Evolutionary conservation across 2,329 filamentous ascomycete species (phyloP), one percentile per base, ranked within the genome.

Genomic region (Helicocarpus griseus): DNA sequence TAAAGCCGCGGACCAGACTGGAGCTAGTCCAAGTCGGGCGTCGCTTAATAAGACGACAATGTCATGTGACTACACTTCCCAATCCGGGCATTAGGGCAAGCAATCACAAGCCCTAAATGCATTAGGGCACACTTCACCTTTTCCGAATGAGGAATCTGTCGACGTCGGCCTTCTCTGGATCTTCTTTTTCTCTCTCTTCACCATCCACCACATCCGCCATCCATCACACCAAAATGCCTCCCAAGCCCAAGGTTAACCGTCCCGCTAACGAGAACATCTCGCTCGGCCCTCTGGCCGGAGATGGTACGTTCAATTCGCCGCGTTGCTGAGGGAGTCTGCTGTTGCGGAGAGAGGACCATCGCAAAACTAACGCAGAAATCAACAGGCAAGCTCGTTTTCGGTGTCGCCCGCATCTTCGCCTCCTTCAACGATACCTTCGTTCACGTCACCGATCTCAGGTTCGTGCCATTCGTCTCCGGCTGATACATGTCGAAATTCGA

Each of bases 391-490:
- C 87, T 95, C 75, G 89, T 95, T 75, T 96, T 96, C 75, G 90
- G 90, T 75, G 90, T 95, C 78, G 90, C 90, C 73, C 88, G 90
- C 75, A 96, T 96, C 81, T 93, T 96, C 77, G 90, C 90, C 69
- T 95, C 88, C 61, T 89, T 89, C 82, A 89, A 89, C 78, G 86
- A 89, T 70, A 89, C 86, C 73, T 89, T 89, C 79, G 93, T 98
- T 73, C 93, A 98, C 80, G 89, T 98, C 73, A 98, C 93, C 80
- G 93, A 97, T 95, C 89, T 98, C 75, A 85, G 80, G 86, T 89
- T 77, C 73, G 82, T 72, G 49, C 49, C 55, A 40, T 35, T 13
- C 31, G 14, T 13, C 44, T 24, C 21, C 1, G 17, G 3, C 13
- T 47, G 19, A 21, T 36, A 8, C 13, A 19, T 4, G 36, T 8